Evolutionary conservation across 306 rosid genomes (phyloP).

Genomic region (Sesbania bispinosa): DNA sequence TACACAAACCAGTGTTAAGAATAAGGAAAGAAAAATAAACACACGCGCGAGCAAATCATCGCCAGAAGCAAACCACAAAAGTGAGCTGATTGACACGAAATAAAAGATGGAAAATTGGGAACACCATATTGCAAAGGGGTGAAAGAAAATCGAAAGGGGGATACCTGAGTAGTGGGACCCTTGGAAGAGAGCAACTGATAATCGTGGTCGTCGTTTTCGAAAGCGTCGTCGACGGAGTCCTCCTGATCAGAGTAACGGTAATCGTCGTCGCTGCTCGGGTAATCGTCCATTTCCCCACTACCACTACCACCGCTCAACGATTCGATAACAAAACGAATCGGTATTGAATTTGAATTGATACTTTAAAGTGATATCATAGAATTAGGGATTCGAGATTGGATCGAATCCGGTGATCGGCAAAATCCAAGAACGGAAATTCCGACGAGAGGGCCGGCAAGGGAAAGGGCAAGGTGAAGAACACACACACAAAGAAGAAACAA

Average conservation of each 20-base stretch:
- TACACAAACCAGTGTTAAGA: neutral
- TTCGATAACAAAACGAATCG: neutral
- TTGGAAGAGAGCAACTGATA: slow-evolving; percentile 39
- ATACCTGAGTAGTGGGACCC: slow-evolving; percentile 72
- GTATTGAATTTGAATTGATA: slow-evolving; percentile 2
- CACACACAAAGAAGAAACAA: neutral
- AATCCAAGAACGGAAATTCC: slow-evolving; percentile 7
- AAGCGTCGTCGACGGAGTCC: slow-evolving; percentile 45
- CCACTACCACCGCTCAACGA: no score
- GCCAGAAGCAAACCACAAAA: neutral
- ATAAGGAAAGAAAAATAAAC: neutral
- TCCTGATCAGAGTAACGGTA: slow-evolving; percentile 67
- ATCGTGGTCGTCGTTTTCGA: slow-evolving; percentile 55
- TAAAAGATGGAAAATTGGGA: neutral
- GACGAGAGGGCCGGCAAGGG: slow-evolving; percentile 29
- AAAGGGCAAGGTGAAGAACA: neutral
- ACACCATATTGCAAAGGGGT: no score
- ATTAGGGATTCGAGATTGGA: slow-evolving; percentile 20
- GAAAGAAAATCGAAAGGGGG: neutral
- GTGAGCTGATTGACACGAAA: neutral
- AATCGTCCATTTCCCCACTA: slow-evolving; percentile 64
- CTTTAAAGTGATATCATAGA: no score
- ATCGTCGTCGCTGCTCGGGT: slow-evolving; percentile 57
- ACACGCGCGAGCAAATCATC: neutral
- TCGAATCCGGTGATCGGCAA: slow-evolving; percentile 38